phyloP scores from a whole-genome alignment of 805 yeast species.

The Maudiozyma pseudohumilis region DNA sequence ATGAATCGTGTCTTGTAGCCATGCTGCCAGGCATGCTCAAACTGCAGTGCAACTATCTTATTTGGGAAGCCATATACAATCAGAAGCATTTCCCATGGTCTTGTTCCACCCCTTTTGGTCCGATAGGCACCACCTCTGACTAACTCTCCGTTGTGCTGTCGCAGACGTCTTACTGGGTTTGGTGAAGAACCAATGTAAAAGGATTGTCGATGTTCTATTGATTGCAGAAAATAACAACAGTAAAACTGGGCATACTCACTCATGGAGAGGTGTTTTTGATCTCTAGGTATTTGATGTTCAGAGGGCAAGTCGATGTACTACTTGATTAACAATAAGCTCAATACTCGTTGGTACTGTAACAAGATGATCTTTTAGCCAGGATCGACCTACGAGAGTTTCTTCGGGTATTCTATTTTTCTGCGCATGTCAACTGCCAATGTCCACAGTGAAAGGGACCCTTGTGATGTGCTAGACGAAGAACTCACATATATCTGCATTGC shows the following conservation, averaged over 20 bases:
- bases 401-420: too few species aligned
- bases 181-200: conserved; percentile 81
- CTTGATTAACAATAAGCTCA: too few species aligned
- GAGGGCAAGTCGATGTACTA: too few species aligned
- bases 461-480: too few species aligned
- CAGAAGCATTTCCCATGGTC: conserved; percentile 69
- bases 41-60: conserved; percentile 59
- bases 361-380: too few species aligned
- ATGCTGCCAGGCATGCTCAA: conserved; percentile 84
- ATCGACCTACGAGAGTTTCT: too few species aligned
- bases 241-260: conserved; percentile 34
- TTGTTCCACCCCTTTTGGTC: conserved; percentile 44
- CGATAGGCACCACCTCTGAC: conserved; percentile 56
- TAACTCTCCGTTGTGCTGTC: conserved; percentile 73
- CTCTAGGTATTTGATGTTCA: too few species aligned
- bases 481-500: too few species aligned
- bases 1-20: conserved; percentile 56
- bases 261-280: conserved; percentile 1
- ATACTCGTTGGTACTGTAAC: too few species aligned
- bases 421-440: too few species aligned
- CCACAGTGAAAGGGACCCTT: too few species aligned
- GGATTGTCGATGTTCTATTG: conserved; percentile 45
- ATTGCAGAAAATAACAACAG: conserved; percentile 62
- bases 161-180: conserved; percentile 52
- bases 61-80: conserved; percentile 66